Percentiles rank a stretch among this genome's conserved stretches.
phyloP scores from a whole-genome alignment of 176 grass and related monocot genomes.

The Areca catechu region DNA sequence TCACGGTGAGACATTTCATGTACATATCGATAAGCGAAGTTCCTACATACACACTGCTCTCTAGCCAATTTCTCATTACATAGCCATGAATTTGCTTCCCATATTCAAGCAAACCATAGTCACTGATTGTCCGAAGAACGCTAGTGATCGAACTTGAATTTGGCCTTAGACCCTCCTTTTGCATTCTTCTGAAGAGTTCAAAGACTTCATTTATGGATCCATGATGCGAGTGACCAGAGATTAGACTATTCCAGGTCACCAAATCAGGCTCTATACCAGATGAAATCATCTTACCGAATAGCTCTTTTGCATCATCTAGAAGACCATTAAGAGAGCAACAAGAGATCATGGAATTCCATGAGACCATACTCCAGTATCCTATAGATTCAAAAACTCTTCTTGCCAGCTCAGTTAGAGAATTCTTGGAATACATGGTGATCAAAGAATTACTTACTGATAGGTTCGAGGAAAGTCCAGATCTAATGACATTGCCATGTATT shows the following conservation, averaged over 20 bases:
- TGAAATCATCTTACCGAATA: slow-evolving; percentile 37
- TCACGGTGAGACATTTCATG: slow-evolving; percentile 49
- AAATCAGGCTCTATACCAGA: slow-evolving; percentile 39
- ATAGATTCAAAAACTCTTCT: slow-evolving; percentile 39
- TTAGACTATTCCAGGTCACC: slow-evolving; percentile 63
- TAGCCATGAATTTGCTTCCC: slow-evolving; percentile 56
- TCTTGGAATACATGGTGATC: slow-evolving; percentile 83
- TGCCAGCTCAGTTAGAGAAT: slow-evolving; percentile 32
- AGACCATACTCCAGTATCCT: slow-evolving; percentile 20
- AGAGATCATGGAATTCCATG: slow-evolving; percentile 76
- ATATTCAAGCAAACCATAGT: slow-evolving; percentile 25
- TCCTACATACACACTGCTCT: slow-evolving; percentile 41
- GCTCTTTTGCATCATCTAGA: slow-evolving; percentile 53
- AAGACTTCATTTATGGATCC: slow-evolving; percentile 38
- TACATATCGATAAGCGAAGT: slow-evolving; percentile 75
- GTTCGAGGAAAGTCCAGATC: slow-evolving; percentile 21
- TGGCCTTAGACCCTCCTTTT: slow-evolving; percentile 29
- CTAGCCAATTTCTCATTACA: slow-evolving; percentile 39
- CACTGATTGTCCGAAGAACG: slow-evolving; percentile 53
- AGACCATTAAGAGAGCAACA: slow-evolving; percentile 68
- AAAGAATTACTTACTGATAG: slow-evolving; percentile 62
- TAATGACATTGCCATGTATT: slow-evolving; percentile 46
- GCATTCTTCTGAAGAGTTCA: slow-evolving; percentile 28
- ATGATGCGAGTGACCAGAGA: slow-evolving; percentile 56
- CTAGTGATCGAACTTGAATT: slow-evolving; percentile 46